Percentiles rank a stretch among this genome's conserved stretches.
Evolutionary conservation across 108 stramenopile genomes (phyloP).

Genomic region (Parmales sp.): DNA sequence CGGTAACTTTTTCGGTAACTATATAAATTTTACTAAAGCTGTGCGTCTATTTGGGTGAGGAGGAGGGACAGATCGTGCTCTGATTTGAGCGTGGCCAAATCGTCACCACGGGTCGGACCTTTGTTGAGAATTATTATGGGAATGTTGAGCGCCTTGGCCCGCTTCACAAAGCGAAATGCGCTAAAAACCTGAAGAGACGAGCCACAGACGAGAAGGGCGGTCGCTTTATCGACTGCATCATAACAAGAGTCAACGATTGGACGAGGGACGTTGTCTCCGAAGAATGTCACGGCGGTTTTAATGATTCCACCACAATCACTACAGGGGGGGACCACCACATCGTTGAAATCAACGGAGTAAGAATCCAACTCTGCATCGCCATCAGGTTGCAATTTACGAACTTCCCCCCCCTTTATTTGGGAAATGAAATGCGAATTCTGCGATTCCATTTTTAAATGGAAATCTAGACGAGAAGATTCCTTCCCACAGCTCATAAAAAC

Average conservation of each 20-base stretch:
- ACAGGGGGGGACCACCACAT: slow-evolving; percentile 28
- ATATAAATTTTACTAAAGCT: too few species aligned
- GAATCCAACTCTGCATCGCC: slow-evolving; percentile 47
- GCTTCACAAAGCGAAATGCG: slow-evolving; percentile 14
- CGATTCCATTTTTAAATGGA: too few species aligned
- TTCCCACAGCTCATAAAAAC: slow-evolving; percentile 31
- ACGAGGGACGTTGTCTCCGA: slow-evolving; percentile 37
- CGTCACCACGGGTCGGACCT: slow-evolving; percentile 23
- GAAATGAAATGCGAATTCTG: slow-evolving; percentile 17
- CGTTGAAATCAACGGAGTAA: slow-evolving; percentile 18
- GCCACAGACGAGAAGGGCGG: slow-evolving; percentile 14
- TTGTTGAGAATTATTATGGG: slow-evolving; percentile 17
- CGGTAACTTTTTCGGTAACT: too few species aligned
- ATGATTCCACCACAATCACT: slow-evolving; percentile 27
- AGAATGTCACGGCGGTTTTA: slow-evolving; percentile 47
- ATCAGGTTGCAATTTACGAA: slow-evolving; percentile 34
- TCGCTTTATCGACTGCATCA: not conserved
- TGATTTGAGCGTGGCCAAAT: too few species aligned
- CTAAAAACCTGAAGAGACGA: slow-evolving; percentile 19
- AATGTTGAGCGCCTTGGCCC: slow-evolving; percentile 8
- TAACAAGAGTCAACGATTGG: not conserved
- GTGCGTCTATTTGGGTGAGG: too few species aligned
- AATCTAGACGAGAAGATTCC: slow-evolving; percentile 7
- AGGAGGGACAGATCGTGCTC: too few species aligned
- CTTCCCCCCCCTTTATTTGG: too few species aligned